phyloP scores from a whole-genome alignment of 768 basidiomycete species.

The Neoboletus brunneissimus region DNA sequence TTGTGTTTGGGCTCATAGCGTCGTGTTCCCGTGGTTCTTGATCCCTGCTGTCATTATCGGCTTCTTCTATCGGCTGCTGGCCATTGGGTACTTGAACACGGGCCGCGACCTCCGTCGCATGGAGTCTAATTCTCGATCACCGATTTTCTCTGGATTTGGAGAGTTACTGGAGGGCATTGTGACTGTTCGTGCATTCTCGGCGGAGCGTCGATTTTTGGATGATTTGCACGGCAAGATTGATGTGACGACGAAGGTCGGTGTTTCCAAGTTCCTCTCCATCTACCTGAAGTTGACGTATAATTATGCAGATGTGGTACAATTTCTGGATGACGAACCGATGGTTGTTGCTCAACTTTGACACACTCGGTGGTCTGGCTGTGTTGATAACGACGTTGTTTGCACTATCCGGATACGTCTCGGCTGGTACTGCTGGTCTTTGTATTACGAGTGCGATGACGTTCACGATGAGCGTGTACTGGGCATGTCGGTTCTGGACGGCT shows the following conservation, averaged over 20 bases:
- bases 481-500: slow-evolving; percentile 48
- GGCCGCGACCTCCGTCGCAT: slow-evolving; percentile 84
- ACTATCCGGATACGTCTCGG: slow-evolving; percentile 54
- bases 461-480: slow-evolving; percentile 50
- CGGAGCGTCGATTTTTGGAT: slow-evolving; percentile 74
- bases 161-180: slow-evolving; percentile 86
- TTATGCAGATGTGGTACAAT: slow-evolving; percentile 66
- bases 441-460: slow-evolving; percentile 74
- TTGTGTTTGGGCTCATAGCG: slow-evolving; percentile 30
- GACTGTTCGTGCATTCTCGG: slow-evolving; percentile 90
- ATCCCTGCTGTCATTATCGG: slow-evolving; percentile 75
- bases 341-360: slow-evolving; percentile 81
- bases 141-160: slow-evolving; percentile 80
- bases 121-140: slow-evolving; percentile 85
- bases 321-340: slow-evolving; percentile 92
- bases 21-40: slow-evolving; percentile 81
- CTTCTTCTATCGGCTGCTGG: slow-evolving; percentile 64
- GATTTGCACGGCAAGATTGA: slow-evolving; percentile 73
- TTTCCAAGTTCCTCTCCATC: neutral
- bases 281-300: neutral
- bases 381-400: slow-evolving; percentile 76
- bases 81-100: slow-evolving; percentile 72
- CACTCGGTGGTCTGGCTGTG: slow-evolving; percentile 69
- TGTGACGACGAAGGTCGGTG: slow-evolving; percentile 64
- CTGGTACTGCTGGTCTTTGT: slow-evolving; percentile 67